phyloP scores from a whole-genome alignment of 345 rosid species.

The Pugionium dolabratum region DNA sequence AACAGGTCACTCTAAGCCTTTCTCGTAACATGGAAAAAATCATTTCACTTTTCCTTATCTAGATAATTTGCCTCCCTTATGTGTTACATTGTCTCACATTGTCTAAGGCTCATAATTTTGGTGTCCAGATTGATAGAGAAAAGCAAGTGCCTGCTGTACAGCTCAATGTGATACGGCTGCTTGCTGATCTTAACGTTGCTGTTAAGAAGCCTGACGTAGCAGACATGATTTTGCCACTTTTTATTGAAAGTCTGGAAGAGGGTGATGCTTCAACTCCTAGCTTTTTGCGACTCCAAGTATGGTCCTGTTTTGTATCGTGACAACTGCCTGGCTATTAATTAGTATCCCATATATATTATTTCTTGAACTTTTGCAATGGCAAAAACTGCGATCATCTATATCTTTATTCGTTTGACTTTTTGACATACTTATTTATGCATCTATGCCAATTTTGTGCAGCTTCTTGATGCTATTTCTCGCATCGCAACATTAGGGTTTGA shows the following conservation, averaged over 20 bases:
- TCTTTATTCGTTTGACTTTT: constrained; percentile 33
- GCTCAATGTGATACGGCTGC: constrained; percentile 84
- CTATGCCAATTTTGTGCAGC: constrained; percentile 54
- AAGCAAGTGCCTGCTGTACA: constrained; percentile 80
- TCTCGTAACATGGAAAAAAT: constrained; percentile 5
- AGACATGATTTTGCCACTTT: constrained; percentile 96
- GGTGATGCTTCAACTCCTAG: constrained; percentile 95
- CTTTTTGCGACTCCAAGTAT: constrained; percentile 85
- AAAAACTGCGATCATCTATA: constrained; percentile 23
- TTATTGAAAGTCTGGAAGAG: constrained; percentile 96
- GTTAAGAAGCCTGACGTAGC: constrained; percentile 93
- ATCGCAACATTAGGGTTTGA: constrained; percentile 97
- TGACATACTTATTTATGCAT: constrained; percentile 39
- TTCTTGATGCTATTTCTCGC: constrained; percentile 97
- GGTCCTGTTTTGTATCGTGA: constrained; percentile 42
- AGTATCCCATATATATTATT: constrained; percentile 11
- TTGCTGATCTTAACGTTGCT: constrained; percentile 91
- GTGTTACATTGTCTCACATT: neutral
- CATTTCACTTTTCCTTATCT: constrained; percentile 23
- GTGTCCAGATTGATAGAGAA: constrained; percentile 76
- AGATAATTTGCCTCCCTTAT: constrained; percentile 12
- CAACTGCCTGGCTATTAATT: constrained; percentile 33
- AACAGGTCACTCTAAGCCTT: constrained; percentile 59
- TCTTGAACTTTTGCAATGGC: constrained; percentile 25
- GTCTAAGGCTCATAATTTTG: constrained; percentile 38